Evolutionary conservation across 345 rosid genomes (phyloP), one percentile per base, ranked within the genome.

Genomic region (Ricinus communis): DNA sequence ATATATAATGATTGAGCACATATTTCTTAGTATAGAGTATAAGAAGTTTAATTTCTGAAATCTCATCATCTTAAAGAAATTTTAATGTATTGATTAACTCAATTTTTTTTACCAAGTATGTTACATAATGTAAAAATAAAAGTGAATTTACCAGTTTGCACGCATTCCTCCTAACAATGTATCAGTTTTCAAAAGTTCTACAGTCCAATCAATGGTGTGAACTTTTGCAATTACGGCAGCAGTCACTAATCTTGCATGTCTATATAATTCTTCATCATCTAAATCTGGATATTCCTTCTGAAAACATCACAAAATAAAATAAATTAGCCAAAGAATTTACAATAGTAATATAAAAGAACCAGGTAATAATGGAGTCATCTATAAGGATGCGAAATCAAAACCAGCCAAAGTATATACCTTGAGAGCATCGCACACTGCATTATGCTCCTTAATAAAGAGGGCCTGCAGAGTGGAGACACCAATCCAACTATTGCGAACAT

Each of bases 181-280:
- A 70, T 85, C 85, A 15, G 85, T 88, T 72, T 88, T 88, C 27
- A 88, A 82, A 65, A 88, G 93, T 71, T 88, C 82, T 4, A 85
- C 84, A 16, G 90, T 88, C 93, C 93, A 88, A 59, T 88, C 90
- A 51, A 86, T 86, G 4, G 93, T 88, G 72, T 86, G 93, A 59
- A 88, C 73, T 77, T 88, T 88, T 12, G 93, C 90, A 58, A 86
- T 82, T 19, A 88, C 90, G 8, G 90, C 88, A 12, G 88, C 73
- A 11, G 93, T 85, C 33, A 88, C 90, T 25, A 88, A 74, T 65
- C 90, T 83, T 19, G 86, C 88, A 12, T 79, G 45, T 18, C 82
- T 78, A 47, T 84, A 88, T 33, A 88, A 49, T 2, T 86, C 83
- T 67, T 85, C 90, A n/a, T 86, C 93, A 4, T 65, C 81, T 50